Percentiles rank a stretch among this genome's conserved stretches.
Conservation (phyloP, 805 yeast genomes). For the Starmerella lactis-condensi region DNA sequence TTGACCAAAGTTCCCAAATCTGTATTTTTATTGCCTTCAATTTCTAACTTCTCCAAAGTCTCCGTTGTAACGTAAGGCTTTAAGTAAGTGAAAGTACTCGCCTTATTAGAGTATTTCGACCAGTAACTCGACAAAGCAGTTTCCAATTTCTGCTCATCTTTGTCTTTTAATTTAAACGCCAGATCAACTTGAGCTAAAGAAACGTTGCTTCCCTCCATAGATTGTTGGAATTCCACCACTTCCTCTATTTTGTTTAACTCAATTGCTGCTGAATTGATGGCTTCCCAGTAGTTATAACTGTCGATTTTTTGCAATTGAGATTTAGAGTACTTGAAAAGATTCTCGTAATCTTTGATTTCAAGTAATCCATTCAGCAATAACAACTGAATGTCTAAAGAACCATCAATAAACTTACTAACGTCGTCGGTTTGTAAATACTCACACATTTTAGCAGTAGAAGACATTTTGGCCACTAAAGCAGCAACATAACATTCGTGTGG, state of each 20-base stretch:
- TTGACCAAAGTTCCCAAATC: slow-evolving; percentile 23
- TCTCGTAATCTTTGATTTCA: slow-evolving; percentile 27
- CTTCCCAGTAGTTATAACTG: slow-evolving; percentile 63
- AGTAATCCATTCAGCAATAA: slow-evolving; percentile 28
- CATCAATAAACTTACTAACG: slow-evolving; percentile 13
- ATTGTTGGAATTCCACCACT: slow-evolving; percentile 20
- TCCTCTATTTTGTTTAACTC: slow-evolving; percentile 24
- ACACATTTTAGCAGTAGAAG: slow-evolving; percentile 25
- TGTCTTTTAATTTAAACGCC: slow-evolving; percentile 15
- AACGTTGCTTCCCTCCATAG: slow-evolving; percentile 34
- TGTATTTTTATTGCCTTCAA: slow-evolving; percentile 10
- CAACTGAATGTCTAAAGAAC: slow-evolving; percentile 46
- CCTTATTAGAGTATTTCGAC: slow-evolving; percentile 32
- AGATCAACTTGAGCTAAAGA: slow-evolving; percentile 35
- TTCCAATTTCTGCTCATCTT: neutral
- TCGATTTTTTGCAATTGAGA: slow-evolving; percentile 37
- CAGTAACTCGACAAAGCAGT: slow-evolving; percentile 27
- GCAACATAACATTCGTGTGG: slow-evolving; percentile 53
- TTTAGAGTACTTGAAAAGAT: slow-evolving; percentile 27
- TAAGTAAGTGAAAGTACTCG: slow-evolving; percentile 50
- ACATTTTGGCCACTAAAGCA: slow-evolving; percentile 31
- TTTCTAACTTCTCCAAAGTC: slow-evolving; percentile 15
- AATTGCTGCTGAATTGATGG: slow-evolving; percentile 30
- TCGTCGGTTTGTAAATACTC: slow-evolving; percentile 16
- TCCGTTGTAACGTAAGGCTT: slow-evolving; percentile 20